A percentile compares a stretch with the other conserved stretches of the same genome.
Conservation (phyloP, 305 asterid species). For the Vinca major region DNA sequence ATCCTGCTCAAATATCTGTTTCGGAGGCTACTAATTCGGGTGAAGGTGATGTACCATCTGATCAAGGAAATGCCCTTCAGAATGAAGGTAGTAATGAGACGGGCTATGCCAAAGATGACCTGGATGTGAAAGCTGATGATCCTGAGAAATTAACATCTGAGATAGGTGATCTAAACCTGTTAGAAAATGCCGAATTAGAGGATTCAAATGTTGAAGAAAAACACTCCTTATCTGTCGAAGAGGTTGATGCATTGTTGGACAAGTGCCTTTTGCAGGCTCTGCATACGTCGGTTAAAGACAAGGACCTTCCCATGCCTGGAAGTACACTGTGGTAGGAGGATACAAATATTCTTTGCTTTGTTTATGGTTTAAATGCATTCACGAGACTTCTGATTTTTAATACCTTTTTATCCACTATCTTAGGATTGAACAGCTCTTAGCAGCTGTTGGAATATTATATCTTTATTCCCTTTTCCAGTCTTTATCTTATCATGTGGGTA, state of each 20-base stretch:
- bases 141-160: slow-evolving; percentile 41
- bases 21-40: slow-evolving; percentile 40
- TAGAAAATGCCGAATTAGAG: slow-evolving; percentile 33
- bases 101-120: slow-evolving; percentile 28
- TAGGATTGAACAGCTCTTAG: not conserved
- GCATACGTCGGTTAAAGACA: slow-evolving; percentile 63
- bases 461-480: not conserved
- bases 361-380: not conserved
- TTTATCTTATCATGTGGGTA: not conserved
- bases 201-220: slow-evolving; percentile 45
- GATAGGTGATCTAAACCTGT: slow-evolving; percentile 43
- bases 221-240: slow-evolving; percentile 51
- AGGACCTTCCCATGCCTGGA: slow-evolving; percentile 90
- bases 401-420: not conserved
- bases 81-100: slow-evolving; percentile 31
- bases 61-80: slow-evolving; percentile 26
- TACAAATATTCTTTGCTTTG: not conserved
- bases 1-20: slow-evolving; percentile 50
- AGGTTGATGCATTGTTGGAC: slow-evolving; percentile 63
- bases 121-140: slow-evolving; percentile 30
- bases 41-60: slow-evolving; percentile 45
- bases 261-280: slow-evolving; percentile 89
- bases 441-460: not conserved
- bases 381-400: not conserved
- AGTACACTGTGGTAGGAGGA: slow-evolving; percentile 68